These are phyloP conservation scores for Tricholoma sp. DNA, from an alignment of 768 basidiomycete genomes.

Conservation along the genomic window DNA sequence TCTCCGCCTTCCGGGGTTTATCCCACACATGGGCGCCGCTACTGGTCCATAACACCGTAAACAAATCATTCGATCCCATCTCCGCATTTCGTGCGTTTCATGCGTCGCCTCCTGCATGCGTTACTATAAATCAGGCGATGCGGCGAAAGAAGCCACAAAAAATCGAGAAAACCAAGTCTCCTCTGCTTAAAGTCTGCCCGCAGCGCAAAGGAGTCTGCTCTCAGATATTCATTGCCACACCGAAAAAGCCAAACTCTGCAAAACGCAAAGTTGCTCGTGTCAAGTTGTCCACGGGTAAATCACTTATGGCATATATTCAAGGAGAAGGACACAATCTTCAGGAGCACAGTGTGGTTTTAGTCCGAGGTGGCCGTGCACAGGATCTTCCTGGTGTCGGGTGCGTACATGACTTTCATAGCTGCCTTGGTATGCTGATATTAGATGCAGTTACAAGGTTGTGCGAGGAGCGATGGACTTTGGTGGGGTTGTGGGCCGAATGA, in stretches of 20 bases:
- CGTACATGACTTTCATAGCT: conserved; percentile 13
- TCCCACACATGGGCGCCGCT: conserved; percentile 24
- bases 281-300: conserved; percentile 85
- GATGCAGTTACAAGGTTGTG: conserved; percentile 84
- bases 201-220: conserved; percentile 93
- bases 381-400: conserved; percentile 98
- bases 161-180: conserved; percentile 59
- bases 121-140: conserved; percentile 87
- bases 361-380: conserved; percentile 94
- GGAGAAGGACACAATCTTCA: conserved; percentile 98
- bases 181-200: conserved; percentile 72
- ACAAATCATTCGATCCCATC: conserved; percentile 6
- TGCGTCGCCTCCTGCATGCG: conserved; percentile 47
- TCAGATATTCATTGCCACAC: conserved; percentile 73
- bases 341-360: conserved; percentile 92
- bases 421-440: neutral
- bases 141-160: conserved; percentile 62
- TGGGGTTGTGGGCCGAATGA: conserved; percentile 80
- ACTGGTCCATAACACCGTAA: conserved; percentile 12
- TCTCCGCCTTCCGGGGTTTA: conserved; percentile 31
- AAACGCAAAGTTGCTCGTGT: conserved; percentile 96
- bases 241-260: conserved; percentile 98
- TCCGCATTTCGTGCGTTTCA: conserved; percentile 53
- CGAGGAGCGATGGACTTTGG: conserved; percentile 90
- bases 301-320: conserved; percentile 89